A percentile compares a stretch with the other conserved stretches of the same genome.
These are phyloP conservation scores for Tanacetum coccineum DNA, from an alignment of 129 eudicot genomes.

Conservation along the genomic window DNA sequence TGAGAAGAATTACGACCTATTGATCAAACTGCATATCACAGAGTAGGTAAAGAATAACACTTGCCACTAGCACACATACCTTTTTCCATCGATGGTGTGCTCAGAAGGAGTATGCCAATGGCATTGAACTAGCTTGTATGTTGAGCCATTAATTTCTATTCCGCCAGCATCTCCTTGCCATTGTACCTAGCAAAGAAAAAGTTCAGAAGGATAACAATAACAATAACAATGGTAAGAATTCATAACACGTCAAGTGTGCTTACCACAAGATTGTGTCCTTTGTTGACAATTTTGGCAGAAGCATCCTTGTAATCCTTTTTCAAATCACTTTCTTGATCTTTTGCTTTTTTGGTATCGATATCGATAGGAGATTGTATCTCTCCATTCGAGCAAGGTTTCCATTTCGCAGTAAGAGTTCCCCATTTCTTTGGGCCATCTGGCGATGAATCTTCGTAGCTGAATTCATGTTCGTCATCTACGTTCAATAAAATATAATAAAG, in stretches of 20 bases:
- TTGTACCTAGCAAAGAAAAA: slow-evolving; percentile 28
- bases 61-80: slow-evolving; percentile 19
- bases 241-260: neutral
- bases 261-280: slow-evolving; percentile 39
- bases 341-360: slow-evolving; percentile 12
- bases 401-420: slow-evolving; percentile 34
- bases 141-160: slow-evolving; percentile 34
- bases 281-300: slow-evolving; percentile 32
- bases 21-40: too few relatives aligned
- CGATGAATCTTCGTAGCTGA: slow-evolving; percentile 24
- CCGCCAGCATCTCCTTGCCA: slow-evolving; percentile 59
- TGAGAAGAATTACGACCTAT: too few relatives aligned
- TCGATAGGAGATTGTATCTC: slow-evolving; percentile 45
- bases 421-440: slow-evolving; percentile 36
- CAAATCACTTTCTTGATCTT: slow-evolving; percentile 16
- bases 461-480: slow-evolving; percentile 12
- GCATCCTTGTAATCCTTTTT: slow-evolving; percentile 42
- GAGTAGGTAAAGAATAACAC: neutral
- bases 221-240: neutral
- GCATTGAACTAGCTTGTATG: slow-evolving; percentile 42
- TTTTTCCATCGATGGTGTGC: slow-evolving; percentile 50
- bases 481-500: neutral
- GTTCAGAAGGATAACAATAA: neutral
- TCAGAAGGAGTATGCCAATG: slow-evolving; percentile 84
- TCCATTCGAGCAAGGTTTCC: slow-evolving; percentile 38